Conservation (phyloP, 73 alveolate species). For the Breviolum minutum region DNA sequence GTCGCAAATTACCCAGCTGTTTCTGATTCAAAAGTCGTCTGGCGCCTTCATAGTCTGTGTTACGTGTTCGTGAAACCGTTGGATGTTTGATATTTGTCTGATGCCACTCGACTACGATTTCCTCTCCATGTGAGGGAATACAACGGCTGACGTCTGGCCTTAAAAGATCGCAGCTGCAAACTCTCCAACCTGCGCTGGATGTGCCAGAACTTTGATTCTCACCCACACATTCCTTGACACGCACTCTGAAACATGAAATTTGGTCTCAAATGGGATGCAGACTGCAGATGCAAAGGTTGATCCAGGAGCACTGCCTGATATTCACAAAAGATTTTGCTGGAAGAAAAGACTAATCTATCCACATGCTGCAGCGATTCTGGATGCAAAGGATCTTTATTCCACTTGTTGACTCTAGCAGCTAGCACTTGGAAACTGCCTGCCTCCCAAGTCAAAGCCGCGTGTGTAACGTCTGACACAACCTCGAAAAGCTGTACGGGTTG, state of each 20-base stretch:
- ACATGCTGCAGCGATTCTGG: no score
- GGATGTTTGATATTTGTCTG: no score
- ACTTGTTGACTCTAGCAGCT: background rate
- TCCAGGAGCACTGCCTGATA: conserved; percentile 45
- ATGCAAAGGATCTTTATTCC: no score
- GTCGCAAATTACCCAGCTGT: no score
- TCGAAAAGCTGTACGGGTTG: no score
- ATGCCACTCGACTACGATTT: no score
- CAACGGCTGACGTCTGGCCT: background rate
- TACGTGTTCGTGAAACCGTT: no score
- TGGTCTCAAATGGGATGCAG: background rate
- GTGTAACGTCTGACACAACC: conserved; percentile 16
- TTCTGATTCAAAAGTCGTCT: no score
- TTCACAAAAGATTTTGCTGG: no score
- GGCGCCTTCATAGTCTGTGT: no score
- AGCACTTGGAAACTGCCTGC: background rate
- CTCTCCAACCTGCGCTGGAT: conserved; percentile 22
- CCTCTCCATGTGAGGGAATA: no score
- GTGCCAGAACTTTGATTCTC: background rate
- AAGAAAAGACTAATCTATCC: no score
- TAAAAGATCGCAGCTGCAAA: conserved; percentile 53
- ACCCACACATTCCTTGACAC: background rate
- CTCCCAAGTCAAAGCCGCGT: background rate
- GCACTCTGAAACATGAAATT: background rate
- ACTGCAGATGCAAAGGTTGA: conserved; percentile 32